Base-by-base conservation (phyloP, 345 rosid species). In the Gynandropsis gynandra region DNA sequence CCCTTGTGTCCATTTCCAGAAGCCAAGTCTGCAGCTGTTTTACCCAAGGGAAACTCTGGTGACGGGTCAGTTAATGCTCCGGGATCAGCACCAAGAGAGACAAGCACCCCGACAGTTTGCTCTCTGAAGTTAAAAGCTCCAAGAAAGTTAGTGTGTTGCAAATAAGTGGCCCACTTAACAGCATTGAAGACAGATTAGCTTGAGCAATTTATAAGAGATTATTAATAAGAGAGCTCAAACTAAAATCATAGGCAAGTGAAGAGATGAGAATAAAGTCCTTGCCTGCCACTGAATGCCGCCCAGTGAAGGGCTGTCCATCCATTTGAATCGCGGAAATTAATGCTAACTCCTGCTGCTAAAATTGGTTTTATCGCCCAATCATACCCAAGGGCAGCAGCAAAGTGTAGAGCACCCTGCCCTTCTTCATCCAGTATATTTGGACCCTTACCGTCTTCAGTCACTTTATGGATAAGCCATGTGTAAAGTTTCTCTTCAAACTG, bases 251-350 rank as follows among this genome's bases (percentile, higher is more conserved):
- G 34, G n/a, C 34, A 45, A 50, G 24, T 4, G 12, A 47, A 64
- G 42, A 55, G 47, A 33, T 18, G 19, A 69, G 52, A 16, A 38
- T 47, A 56, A 67, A 51, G 49, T 50, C 17, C 85, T 75, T 71
- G 62, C 97, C 97, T 89, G 74, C 97, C 94, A 64, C 63, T 73
- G 67, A 50, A 86, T 50, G 94, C 95, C 50, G 97, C 90, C 97
- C 97, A 89, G 53, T 89, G 97, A 62, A 89, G 87, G 10, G 93
- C 93, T 67, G 97, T 85, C 95, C 97, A 85, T 20, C 97, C 97
- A 74, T 74, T 80, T 12, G 65, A 73, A 62, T 89, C 97, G 20
- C 95, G 87, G 65, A 89, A 89, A 70, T 86, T 81, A 67, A 86
- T 75, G 60, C 79, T 80, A 54, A 89, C 84, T 51, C 95, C 95